These are phyloP conservation scores for Trichosanthes cucumerina DNA, from an alignment of 306 rosid species.

Conservation along the genomic window DNA sequence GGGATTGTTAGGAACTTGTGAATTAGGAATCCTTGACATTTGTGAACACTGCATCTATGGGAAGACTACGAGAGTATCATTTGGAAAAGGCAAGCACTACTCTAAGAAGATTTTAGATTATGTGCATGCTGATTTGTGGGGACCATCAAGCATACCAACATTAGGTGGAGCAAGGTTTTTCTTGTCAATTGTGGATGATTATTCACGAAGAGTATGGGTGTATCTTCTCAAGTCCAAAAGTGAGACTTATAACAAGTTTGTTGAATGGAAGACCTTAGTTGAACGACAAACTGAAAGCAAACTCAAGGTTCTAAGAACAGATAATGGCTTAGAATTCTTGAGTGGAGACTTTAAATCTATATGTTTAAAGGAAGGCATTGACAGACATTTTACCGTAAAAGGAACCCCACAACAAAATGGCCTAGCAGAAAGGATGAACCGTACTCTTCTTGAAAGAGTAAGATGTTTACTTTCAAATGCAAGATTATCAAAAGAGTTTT, in stretches of 20 bases:
- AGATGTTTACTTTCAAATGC: too few species aligned
- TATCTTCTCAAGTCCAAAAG: background rate
- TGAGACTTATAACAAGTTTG: background rate
- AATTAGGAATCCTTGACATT: background rate
- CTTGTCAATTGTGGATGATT: background rate
- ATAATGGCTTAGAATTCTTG: background rate
- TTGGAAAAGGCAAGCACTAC: background rate
- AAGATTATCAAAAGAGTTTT: too few species aligned
- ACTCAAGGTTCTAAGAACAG: background rate
- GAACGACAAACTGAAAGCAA: background rate
- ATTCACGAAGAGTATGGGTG: background rate
- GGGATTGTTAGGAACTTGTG: background rate
- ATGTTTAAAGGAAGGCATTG: background rate
- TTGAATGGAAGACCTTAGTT: background rate
- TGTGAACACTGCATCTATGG: background rate
- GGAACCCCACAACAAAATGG: too few species aligned
- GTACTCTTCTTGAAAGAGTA: too few species aligned
- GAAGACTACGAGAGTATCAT: background rate
- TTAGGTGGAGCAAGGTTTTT: background rate
- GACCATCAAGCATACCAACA: background rate
- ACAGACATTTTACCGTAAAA: too few species aligned
- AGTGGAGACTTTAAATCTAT: background rate
- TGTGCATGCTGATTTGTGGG: background rate
- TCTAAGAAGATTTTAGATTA: background rate
- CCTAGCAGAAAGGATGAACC: too few species aligned